These are phyloP conservation scores for Mycocentrospora acerina DNA, from an alignment of 2,329 filamentous ascomycete genomes.

Conservation along the genomic window DNA sequence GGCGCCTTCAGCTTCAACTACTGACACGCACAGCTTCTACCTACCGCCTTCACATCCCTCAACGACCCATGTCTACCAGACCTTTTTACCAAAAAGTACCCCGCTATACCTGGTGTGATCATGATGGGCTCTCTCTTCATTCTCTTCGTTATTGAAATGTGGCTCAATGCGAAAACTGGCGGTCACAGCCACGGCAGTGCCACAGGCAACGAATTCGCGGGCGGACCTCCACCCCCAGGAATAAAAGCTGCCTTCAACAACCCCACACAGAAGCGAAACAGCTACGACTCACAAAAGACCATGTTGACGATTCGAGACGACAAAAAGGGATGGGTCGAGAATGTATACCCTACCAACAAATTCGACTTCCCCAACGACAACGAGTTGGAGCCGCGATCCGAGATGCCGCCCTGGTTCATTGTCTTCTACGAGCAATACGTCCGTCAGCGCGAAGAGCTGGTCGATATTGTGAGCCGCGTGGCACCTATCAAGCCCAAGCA, in stretches of 20 bases:
- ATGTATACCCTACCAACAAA: constrained; percentile 29
- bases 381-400: constrained; percentile 35
- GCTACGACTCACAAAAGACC: constrained; percentile 40
- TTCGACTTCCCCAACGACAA: constrained; percentile 33
- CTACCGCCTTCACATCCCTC: constrained; percentile 57
- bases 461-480: constrained; percentile 53
- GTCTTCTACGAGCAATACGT: constrained; percentile 66
- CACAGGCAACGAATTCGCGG: constrained; percentile 45
- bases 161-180: constrained; percentile 60
- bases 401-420: constrained; percentile 64
- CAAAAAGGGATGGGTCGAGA: constrained; percentile 38
- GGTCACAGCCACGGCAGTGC: constrained; percentile 62
- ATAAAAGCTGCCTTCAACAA: constrained; percentile 36
- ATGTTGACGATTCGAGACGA: constrained; percentile 35
- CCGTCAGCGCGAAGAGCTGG: constrained; percentile 61
- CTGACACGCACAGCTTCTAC: constrained; percentile 49
- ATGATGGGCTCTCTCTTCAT: constrained; percentile 65
- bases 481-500: constrained; percentile 36
- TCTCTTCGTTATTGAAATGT: constrained; percentile 65
- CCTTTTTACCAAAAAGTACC: constrained; percentile 61
- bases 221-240: constrained; percentile 18
- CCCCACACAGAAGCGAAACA: constrained; percentile 30
- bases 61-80: constrained; percentile 57
- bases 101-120: constrained; percentile 64
- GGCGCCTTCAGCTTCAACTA: not conserved